Conservation (phyloP, 1,284 basidiomycete species). For the Rhizoctonia solani region DNA sequence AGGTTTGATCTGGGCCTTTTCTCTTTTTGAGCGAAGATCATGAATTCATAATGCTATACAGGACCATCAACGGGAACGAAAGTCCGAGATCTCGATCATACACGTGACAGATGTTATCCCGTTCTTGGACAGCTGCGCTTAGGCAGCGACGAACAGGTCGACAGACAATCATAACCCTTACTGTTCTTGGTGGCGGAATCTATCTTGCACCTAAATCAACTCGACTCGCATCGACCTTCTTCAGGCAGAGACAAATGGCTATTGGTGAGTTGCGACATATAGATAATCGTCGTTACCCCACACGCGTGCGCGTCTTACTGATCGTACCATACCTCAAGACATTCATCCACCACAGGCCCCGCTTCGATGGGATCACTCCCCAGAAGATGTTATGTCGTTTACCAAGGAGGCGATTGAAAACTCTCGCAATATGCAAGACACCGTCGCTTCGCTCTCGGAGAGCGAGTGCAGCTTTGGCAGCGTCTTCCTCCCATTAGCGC, state of each 20-base stretch:
- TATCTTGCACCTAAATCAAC: conserved; percentile 1
- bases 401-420: conserved; percentile 63
- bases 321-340: neutral
- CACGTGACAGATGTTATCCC: conserved; percentile 12
- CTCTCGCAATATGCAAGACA: conserved; percentile 61
- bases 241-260: conserved; percentile 8
- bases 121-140: conserved; percentile 25
- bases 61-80: too few species aligned
- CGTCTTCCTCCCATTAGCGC: conserved; percentile 58
- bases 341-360: conserved; percentile 63
- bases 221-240: conserved; percentile 9
- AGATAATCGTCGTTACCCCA: neutral
- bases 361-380: conserved; percentile 69
- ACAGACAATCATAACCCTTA: conserved; percentile 8
- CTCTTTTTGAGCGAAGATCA: too few species aligned
- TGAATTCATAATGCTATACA: too few species aligned
- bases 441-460: conserved; percentile 62
- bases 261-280: conserved; percentile 12
- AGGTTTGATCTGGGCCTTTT: too few species aligned
- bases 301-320: neutral
- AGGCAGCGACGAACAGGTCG: neutral
- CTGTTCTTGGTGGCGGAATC: conserved; percentile 14
- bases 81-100: neutral
- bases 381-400: conserved; percentile 60
- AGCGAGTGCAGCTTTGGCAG: conserved; percentile 53